Base-by-base conservation (phyloP, 2,329 filamentous ascomycete genomes). In the Clarireedia hainanense region DNA sequence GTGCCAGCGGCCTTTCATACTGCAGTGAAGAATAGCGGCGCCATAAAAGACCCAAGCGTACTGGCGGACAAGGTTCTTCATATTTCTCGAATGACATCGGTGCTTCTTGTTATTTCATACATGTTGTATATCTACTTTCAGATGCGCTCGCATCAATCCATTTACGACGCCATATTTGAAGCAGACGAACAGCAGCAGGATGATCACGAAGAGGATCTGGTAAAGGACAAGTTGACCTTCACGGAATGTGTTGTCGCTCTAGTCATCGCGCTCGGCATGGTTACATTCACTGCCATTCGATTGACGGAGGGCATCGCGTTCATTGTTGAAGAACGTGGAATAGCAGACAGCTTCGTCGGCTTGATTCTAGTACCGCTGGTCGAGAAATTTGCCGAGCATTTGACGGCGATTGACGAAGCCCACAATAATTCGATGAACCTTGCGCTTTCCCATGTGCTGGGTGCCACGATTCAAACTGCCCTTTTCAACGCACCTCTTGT, bases 381-480 rank as follows among this genome's bases (percentile, higher is more conserved):
- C 5, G 90, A 95, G 68, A 95, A 95, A 71, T 84, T 87, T 2
- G 89, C 89, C 10, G 89, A 95, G 70, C 89, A 95, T 71, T 73
- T 95, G 45, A 91, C 88, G 1, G 88, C 89, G 43, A 77, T 95
- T 57, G 88, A 94, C 64, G 89, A 95, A 76, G 89, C 89, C 24
- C 92, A 84, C 77, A 86, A 89, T 64, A 83, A 88, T 68, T 84
- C 86, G 67, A 91, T 91, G 63, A 63, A 64, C 36, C 56, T 63
- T 12, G 63, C 62, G 9, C 54, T 64, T 14, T 60, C 61, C 3
- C 61, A 64, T 47, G 62, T 64, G 12, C 57, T 63, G 14, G 90
- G 89, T 40, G 85, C 90, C 3, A 92, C 88, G 0, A 86, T 96
- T 56, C 91, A 96, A 72, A 96, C 91, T 0, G 89, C 91, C 1